Base-by-base conservation (phyloP, 1,284 basidiomycete species). In the Marasmius tenuissimus region DNA sequence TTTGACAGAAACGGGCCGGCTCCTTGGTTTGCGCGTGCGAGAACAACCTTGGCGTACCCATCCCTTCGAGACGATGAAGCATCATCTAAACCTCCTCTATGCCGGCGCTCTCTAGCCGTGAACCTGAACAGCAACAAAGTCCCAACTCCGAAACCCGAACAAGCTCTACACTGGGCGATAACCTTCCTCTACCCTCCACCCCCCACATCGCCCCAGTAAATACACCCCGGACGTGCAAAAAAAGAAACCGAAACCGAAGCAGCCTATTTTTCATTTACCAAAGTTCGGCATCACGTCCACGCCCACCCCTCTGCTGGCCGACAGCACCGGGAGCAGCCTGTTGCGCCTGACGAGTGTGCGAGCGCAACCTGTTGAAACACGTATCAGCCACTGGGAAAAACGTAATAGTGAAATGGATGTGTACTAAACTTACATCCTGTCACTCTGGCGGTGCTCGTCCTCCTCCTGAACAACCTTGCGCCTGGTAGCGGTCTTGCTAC, bases 391-490 rank as follows among this genome's bases (percentile, higher is more conserved):
- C 61, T 59, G 42, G 38, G 54, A 39, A 40, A 20, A 57, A 63
- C 51, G 62, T 56, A 65, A 61, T 61, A 67, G 60, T 63, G 58
- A 4, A 42, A 55, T 18, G 48, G 61, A 75, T 35, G 37, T 34
- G 16, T 6, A 34, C 47, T 35, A 34, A 34, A 56, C 89, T 81
- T 81, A 92, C 91, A 92, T 91, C 72, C 90, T 79, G 74, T 93
- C 91, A 71, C 86, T 92, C 59, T 82, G 81, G 65, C 88, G 87
- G 70, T 88, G 89, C 68, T 91, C 86, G 61, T 92, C 90, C 56
- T 92, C 91, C 67, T 92, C 91, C 70, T 90, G 87, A 42, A 90
- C 83, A 38, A 92, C 87, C 79, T 91, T 92, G 71, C 89, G 83
- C 67, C 91, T 81, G 27, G 82, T 78, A 54, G 79, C 75, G 12